Evolutionary conservation across 495 filamentous ascomycete species (phyloP).

Genomic region (Talaromyces borbonicus): DNA sequence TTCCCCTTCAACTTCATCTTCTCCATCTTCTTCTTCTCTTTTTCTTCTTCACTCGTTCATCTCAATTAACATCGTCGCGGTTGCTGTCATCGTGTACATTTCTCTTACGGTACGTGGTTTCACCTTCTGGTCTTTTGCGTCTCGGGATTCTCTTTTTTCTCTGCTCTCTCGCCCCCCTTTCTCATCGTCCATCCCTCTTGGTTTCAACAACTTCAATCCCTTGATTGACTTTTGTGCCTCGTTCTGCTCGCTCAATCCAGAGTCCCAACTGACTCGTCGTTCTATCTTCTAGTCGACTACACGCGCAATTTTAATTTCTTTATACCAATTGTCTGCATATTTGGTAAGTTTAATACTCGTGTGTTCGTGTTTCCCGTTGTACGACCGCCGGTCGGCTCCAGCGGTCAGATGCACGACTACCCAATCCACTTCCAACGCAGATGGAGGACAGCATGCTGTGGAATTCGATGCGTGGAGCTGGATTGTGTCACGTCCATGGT

Average conservation of each 20-base stretch:
- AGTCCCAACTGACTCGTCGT: too few relatives aligned
- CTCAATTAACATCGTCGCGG: too few relatives aligned
- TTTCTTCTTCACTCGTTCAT: constrained; percentile 6
- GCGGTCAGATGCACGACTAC: neutral
- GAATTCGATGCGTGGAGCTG: neutral
- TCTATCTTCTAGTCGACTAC: too few relatives aligned
- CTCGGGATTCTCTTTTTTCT: constrained; percentile 15
- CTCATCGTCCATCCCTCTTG: neutral
- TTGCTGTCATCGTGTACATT: constrained; percentile 35
- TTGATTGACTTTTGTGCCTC: neutral
- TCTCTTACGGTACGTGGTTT: constrained; percentile 28
- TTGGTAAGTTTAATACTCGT: neutral
- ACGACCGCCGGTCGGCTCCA: neutral
- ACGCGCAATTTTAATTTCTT: neutral
- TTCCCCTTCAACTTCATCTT: too few relatives aligned
- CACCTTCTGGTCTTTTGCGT: constrained; percentile 12
- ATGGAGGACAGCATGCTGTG: neutral
- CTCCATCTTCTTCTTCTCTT: constrained; percentile 17
- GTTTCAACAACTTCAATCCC: neutral
- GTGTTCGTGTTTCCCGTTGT: neutral
- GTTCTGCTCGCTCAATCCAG: neutral
- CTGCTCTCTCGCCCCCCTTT: constrained; percentile 13
- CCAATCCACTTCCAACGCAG: too few relatives aligned
- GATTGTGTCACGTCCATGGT: neutral
- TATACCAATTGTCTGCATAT: neutral